Conservation (phyloP, 2,329 filamentous ascomycete genomes). For the Sarocladiaceae sp. region DNA sequence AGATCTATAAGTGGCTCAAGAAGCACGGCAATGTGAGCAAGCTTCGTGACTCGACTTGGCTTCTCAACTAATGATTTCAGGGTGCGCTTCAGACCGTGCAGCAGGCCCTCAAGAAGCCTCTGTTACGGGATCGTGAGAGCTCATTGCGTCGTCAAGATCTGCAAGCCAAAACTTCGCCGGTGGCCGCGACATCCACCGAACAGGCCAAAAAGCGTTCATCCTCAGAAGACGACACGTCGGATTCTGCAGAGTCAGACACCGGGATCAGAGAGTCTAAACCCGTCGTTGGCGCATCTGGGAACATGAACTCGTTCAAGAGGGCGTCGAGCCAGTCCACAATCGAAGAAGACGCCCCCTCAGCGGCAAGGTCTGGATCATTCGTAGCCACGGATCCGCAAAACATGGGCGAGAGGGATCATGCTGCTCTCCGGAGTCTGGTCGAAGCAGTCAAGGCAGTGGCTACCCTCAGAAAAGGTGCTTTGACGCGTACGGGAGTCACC, state of each 20-base stretch:
- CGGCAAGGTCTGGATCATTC: no score
- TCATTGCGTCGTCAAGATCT: background rate
- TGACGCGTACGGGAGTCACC: no score
- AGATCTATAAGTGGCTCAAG: conserved; percentile 44
- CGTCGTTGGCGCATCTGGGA: background rate
- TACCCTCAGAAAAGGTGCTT: background rate
- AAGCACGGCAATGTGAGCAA: conserved; percentile 31
- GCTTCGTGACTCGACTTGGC: no score
- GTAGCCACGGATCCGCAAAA: background rate
- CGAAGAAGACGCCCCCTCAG: no score
- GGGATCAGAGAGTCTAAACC: conserved; percentile 2
- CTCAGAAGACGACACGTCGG: background rate
- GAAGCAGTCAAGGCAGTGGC: background rate
- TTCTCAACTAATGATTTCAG: background rate
- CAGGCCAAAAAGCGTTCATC: background rate
- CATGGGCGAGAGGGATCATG: background rate
- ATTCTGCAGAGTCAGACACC: conserved; percentile 4
- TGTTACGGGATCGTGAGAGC: background rate
- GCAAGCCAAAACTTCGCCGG: background rate
- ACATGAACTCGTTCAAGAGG: conserved; percentile 14
- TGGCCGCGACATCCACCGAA: background rate
- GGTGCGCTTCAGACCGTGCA: background rate
- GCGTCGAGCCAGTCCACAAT: no score
- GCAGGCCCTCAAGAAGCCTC: background rate
- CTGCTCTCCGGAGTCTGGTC: background rate